Evolutionary conservation across 2,329 filamentous ascomycete species (phyloP), one percentile per base, ranked within the genome.

Genomic region (Parastagonospora avenae): DNA sequence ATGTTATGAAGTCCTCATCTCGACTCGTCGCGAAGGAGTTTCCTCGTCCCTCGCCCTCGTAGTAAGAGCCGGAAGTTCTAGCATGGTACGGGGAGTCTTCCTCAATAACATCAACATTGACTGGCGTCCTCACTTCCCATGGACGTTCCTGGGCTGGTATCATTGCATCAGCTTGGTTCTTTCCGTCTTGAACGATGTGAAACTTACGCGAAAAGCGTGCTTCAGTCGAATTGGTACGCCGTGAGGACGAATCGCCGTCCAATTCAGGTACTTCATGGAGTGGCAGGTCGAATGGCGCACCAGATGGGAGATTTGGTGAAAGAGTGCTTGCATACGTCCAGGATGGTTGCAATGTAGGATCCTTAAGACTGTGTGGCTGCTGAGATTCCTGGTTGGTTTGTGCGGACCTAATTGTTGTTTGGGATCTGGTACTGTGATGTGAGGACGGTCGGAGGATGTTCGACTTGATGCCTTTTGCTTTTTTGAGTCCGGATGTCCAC

Each of bases 401-500:
- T 10, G 40, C 38, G 9, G 38, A 36, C 8, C 32, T 35, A n/a
- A 33, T 37, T 1, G 50, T 32, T 41, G 49, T 62, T 27, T 57
- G 51, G 2, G 58, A 56, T 35, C 47, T 48, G 2, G 42, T 46
- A 42, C 59, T 67, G 14, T 50, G 58, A 50, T 53, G 56, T 35
- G 66, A 61, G 11, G 47, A 47, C 30, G 67, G 59, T 28, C 63
- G 62, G 12, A 51, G 39, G 29, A 57, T 57, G 14, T 50, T 62
- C 32, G 64, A 59, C 37, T 59, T 67, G 29, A 66, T 38, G 19
- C 48, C 52, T 32, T 68, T 72, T 19, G 68, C 65, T 40, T 71
- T 73, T 49, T 64, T 72, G 38, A 72, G 44, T 14, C 68, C 59
- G 4, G 68, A 52, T 2, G 68, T 59, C 70, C 69, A 72, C 65